Percentiles rank a stretch among this genome's conserved stretches.
Evolutionary conservation across 2,329 filamentous ascomycete species (phyloP).

Genomic region (Cryphonectria radicalis): DNA sequence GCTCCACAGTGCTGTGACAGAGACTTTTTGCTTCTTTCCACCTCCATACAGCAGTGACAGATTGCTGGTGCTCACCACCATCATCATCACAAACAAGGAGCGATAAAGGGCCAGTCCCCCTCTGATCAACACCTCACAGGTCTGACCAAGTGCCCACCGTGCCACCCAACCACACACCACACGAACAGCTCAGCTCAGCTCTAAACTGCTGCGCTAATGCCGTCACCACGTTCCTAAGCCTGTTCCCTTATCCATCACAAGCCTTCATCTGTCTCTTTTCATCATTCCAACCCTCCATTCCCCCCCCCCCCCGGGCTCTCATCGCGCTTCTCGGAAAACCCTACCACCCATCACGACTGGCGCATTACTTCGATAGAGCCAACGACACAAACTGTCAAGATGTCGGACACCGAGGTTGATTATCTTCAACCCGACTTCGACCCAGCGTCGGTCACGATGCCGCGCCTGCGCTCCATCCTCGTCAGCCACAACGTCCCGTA

Average conservation of each 20-base stretch:
- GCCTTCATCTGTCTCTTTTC: not conserved
- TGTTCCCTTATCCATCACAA: not conserved
- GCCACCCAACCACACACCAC: not conserved
- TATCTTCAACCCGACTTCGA: constrained; percentile 91
- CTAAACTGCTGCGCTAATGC: constrained; percentile 7
- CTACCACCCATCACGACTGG: not conserved
- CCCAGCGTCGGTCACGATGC: constrained; percentile 79
- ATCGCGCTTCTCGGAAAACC: not conserved
- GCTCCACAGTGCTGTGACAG: constrained; percentile 16
- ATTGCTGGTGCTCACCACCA: not conserved
- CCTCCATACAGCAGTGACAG: not conserved
- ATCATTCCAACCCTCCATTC: not conserved
- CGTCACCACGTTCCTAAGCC: constrained; percentile 15
- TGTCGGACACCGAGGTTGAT: constrained; percentile 72
- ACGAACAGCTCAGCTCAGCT: not conserved
- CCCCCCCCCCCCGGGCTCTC: not conserved
- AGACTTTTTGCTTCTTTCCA: not conserved
- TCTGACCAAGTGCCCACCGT: not conserved
- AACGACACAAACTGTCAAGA: constrained; percentile 39
- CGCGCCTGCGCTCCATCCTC: constrained; percentile 86
- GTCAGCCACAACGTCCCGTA: constrained; percentile 87
- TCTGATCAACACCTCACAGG: not conserved
- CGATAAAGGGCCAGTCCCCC: not conserved
- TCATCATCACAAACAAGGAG: not conserved
- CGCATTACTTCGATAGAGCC: not conserved